phyloP scores from a whole-genome alignment of 2,329 filamentous ascomycete genomes.

The Ophiosphaerella korrae region DNA sequence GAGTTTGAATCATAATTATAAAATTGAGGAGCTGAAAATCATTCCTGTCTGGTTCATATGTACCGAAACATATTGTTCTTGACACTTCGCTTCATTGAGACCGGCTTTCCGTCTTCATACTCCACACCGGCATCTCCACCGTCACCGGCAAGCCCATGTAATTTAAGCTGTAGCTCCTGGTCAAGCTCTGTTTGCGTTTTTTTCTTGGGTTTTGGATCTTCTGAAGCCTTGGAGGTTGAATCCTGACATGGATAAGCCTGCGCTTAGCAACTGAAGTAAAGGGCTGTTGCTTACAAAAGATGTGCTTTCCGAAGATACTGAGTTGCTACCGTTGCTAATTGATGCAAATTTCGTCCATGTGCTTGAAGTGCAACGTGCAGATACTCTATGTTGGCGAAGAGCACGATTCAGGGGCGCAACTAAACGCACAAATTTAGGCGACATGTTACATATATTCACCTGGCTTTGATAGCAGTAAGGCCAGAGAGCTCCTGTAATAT shows the following conservation, averaged over 20 bases:
- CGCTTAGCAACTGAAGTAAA: neutral
- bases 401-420: neutral
- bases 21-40: too few species aligned
- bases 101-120: constrained; percentile 74
- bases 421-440: neutral
- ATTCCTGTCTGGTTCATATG: constrained; percentile 49
- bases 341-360: neutral
- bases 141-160: constrained; percentile 71
- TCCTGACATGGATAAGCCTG: constrained; percentile 12
- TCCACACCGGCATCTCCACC: constrained; percentile 74
- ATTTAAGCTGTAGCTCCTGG: constrained; percentile 67
- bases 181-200: constrained; percentile 70
- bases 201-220: constrained; percentile 27
- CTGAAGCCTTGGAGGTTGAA: constrained; percentile 11
- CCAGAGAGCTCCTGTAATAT: neutral
- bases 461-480: neutral
- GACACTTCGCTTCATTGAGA: constrained; percentile 74
- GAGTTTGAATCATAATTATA: too few species aligned
- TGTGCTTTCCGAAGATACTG: neutral
- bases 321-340: constrained; percentile 1
- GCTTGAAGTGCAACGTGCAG: neutral
- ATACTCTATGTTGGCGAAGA: neutral
- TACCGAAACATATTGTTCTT: constrained; percentile 79
- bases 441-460: neutral
- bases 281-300: neutral